These are phyloP conservation scores for Solanum aculeatissimum DNA, from an alignment of 305 asterid species.

Conservation along the genomic window DNA sequence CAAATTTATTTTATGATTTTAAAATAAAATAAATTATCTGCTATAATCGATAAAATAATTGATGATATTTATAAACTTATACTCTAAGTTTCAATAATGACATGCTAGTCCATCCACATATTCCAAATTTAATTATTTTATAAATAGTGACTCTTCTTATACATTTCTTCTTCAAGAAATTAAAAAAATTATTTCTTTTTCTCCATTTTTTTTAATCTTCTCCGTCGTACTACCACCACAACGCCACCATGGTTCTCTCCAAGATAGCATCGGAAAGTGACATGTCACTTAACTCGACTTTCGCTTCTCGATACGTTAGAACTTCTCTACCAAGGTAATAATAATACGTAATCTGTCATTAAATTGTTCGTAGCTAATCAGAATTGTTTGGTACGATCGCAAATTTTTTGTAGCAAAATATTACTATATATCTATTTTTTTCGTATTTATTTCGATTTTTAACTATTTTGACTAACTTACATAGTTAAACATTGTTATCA, in stretches of 20 bases:
- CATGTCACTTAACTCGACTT: constrained; percentile 51
- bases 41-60: neutral
- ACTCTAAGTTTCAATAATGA: neutral
- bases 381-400: neutral
- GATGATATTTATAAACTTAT: neutral
- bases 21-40: neutral
- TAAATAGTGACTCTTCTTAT: neutral
- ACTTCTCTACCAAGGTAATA: constrained; percentile 56
- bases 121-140: neutral
- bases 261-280: constrained; percentile 39
- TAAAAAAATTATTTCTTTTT: neutral
- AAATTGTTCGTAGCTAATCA: neutral
- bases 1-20: neutral
- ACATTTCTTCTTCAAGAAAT: neutral
- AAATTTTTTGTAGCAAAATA: neutral
- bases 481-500: neutral
- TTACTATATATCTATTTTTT: neutral
- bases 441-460: neutral
- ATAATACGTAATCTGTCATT: neutral
- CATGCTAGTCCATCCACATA: neutral
- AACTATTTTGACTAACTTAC: neutral
- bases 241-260: constrained; percentile 50
- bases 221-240: neutral
- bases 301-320: constrained; percentile 65
- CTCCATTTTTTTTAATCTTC: neutral